These are phyloP conservation scores for Aspergillus bombycis DNA, from an alignment of 2,329 filamentous ascomycete species.

Conservation along the genomic window DNA sequence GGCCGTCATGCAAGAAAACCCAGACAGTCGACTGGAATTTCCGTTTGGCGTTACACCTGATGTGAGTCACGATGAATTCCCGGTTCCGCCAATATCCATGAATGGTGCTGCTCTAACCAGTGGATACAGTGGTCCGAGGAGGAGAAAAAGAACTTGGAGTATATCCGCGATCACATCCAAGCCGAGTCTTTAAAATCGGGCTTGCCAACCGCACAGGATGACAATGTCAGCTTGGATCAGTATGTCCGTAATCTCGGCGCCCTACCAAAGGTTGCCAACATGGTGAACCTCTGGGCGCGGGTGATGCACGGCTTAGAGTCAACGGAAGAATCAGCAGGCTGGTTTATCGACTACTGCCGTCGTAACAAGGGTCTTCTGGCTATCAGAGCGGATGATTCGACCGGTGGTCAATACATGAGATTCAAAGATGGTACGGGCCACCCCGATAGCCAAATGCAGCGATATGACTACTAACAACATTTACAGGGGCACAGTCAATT, in stretches of 20 bases:
- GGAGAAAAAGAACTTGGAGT: constrained; percentile 40
- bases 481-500: neutral
- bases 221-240: constrained; percentile 38
- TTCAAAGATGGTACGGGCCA: constrained; percentile 24
- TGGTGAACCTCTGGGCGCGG: constrained; percentile 42
- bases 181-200: constrained; percentile 32
- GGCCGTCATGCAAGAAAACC: constrained; percentile 33
- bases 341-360: constrained; percentile 45
- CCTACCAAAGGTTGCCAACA: constrained; percentile 32
- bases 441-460: neutral
- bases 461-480: neutral
- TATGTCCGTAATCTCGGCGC: constrained; percentile 40
- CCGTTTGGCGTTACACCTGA: constrained; percentile 38
- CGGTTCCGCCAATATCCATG: neutral
- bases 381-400: constrained; percentile 40
- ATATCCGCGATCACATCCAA: constrained; percentile 41
- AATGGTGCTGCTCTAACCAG: neutral
- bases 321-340: constrained; percentile 40
- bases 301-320: constrained; percentile 46
- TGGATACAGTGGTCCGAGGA: constrained; percentile 29
- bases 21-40: constrained; percentile 23
- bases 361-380: constrained; percentile 38
- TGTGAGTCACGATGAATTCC: constrained; percentile 16
- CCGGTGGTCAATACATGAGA: constrained; percentile 41
- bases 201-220: constrained; percentile 29